A percentile compares a stretch with the other conserved stretches of the same genome.
These are phyloP conservation scores for Alisma plantagoaquatica DNA, from an alignment of 106 monocot species.

Conservation along the genomic window DNA sequence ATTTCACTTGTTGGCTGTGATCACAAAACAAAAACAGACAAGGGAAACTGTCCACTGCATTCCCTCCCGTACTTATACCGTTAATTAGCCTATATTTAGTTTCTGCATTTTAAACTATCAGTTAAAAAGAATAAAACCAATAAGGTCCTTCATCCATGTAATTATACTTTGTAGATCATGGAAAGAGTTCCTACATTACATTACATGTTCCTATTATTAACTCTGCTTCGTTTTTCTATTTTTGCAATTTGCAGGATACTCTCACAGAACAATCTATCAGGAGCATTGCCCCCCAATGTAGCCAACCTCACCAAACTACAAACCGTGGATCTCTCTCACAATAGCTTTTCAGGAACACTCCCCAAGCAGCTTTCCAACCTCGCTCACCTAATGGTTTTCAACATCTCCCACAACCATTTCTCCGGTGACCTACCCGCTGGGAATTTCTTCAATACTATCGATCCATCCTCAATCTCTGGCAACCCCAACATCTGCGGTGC, in stretches of 20 bases:
- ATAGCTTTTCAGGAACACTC: constrained; percentile 46
- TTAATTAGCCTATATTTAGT: too few species aligned
- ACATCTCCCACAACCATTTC: constrained; percentile 73
- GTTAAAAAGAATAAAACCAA: too few species aligned
- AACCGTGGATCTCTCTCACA: constrained; percentile 55
- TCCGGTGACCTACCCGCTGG: constrained; percentile 65
- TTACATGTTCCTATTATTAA: too few species aligned
- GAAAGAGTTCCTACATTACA: too few species aligned
- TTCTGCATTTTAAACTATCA: too few species aligned
- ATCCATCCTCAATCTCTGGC: constrained; percentile 48
- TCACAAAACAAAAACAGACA: too few species aligned
- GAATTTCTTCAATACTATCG: constrained; percentile 55
- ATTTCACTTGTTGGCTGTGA: too few species aligned
- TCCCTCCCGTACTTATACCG: too few species aligned
- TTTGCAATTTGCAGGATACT: constrained; percentile 38
- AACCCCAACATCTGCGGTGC: constrained; percentile 79
- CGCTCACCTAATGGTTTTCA: constrained; percentile 45
- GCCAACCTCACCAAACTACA: constrained; percentile 57
- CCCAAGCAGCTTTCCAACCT: constrained; percentile 69
- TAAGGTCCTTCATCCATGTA: too few species aligned
- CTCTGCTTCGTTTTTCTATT: too few species aligned
- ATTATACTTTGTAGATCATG: too few species aligned
- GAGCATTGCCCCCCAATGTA: constrained; percentile 40
- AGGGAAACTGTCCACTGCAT: too few species aligned
- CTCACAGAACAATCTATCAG: constrained; percentile 63